Conservation (phyloP, 164 flowering plant species). For the Dillenia suffruticosa region DNA sequence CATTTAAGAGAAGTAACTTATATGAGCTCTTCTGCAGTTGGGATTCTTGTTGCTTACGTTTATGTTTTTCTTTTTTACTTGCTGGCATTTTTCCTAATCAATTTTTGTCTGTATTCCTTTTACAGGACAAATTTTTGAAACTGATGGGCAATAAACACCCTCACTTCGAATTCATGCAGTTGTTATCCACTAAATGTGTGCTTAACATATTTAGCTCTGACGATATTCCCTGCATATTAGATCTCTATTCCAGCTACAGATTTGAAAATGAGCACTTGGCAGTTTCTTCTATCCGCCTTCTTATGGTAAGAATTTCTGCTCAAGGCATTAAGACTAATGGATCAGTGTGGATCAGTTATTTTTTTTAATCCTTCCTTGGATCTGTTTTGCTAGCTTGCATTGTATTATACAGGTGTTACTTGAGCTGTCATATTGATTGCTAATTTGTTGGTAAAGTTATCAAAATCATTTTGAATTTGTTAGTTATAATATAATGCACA, state of each 20-base stretch:
- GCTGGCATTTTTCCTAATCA: neutral
- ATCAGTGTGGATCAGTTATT: too few relatives aligned
- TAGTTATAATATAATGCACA: too few relatives aligned
- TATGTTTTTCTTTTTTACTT: neutral
- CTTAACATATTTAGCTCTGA: constrained; percentile 63
- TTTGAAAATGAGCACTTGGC: constrained; percentile 24
- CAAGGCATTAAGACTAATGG: neutral
- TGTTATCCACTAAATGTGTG: constrained; percentile 61
- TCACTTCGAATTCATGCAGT: constrained; percentile 50
- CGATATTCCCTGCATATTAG: constrained; percentile 51
- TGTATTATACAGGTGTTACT: too few relatives aligned
- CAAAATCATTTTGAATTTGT: too few relatives aligned
- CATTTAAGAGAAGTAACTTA: too few relatives aligned
- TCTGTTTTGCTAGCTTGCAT: too few relatives aligned
- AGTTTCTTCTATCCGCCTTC: constrained; percentile 45
- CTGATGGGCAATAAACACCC: constrained; percentile 53
- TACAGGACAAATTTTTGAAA: constrained; percentile 59
- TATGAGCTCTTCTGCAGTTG: too few relatives aligned
- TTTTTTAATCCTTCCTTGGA: too few relatives aligned
- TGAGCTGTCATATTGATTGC: too few relatives aligned
- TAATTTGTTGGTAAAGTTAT: too few relatives aligned
- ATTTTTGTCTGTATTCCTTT: constrained; percentile 8
- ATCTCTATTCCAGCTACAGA: constrained; percentile 32
- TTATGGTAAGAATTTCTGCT: constrained; percentile 47
- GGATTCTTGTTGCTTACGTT: neutral